Evolutionary conservation across 495 filamentous ascomycete genomes (phyloP).

Genomic region (Cairneyella variabilis): DNA sequence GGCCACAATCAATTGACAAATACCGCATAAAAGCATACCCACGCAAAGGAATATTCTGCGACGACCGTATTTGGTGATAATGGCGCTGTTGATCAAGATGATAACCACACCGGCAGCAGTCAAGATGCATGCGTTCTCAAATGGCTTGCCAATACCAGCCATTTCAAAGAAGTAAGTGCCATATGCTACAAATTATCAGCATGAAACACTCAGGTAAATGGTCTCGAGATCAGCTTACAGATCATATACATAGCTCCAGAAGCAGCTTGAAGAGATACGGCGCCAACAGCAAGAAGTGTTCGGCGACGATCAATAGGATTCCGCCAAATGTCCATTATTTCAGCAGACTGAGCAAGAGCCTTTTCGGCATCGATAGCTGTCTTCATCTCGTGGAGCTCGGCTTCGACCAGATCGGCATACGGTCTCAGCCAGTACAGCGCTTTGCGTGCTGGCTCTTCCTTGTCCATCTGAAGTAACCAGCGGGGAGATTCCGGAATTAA

Average conservation of each 20-base stretch:
- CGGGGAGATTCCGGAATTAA: constrained; percentile 63
- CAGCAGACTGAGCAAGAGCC: constrained; percentile 35
- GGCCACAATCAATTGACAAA: constrained; percentile 52
- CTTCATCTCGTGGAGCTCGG: constrained; percentile 50
- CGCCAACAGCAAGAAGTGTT: constrained; percentile 32
- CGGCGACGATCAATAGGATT: constrained; percentile 43
- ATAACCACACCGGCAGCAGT: constrained; percentile 52
- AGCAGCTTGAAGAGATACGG: constrained; percentile 52
- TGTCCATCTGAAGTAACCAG: constrained; percentile 51
- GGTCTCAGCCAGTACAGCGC: constrained; percentile 45
- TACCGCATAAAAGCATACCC: constrained; percentile 50
- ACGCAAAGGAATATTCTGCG: constrained; percentile 48
- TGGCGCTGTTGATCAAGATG: constrained; percentile 48
- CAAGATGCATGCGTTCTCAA: constrained; percentile 55
- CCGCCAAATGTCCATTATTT: constrained; percentile 51
- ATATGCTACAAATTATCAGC: constrained; percentile 37
- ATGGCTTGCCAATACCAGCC: constrained; percentile 54
- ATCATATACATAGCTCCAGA: constrained; percentile 62
- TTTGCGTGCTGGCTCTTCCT: constrained; percentile 42
- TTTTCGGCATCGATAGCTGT: constrained; percentile 48
- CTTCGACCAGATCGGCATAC: constrained; percentile 33
- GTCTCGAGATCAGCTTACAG: constrained; percentile 25
- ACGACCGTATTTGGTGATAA: constrained; percentile 52
- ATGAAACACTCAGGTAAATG: background rate
- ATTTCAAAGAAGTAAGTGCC: constrained; percentile 65